phyloP scores from a whole-genome alignment of 1,139 yeast genomes.

The Magnusiomyces magnusii region DNA sequence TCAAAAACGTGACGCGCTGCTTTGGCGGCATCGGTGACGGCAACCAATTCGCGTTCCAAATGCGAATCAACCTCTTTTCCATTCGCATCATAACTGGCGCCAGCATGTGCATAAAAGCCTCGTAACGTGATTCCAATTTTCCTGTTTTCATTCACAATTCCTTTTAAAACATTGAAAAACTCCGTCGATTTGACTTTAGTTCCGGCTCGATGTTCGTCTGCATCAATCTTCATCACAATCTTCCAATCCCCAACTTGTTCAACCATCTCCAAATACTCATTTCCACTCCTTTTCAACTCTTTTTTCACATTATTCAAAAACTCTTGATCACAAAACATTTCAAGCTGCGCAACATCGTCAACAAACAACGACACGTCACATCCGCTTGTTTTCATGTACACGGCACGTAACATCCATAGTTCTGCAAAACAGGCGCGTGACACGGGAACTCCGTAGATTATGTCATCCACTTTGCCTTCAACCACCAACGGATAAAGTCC shows the following conservation, averaged over 20 bases:
- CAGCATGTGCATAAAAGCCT: constrained; percentile 77
- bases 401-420: constrained; percentile 37
- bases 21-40: constrained; percentile 49
- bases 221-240: constrained; percentile 36
- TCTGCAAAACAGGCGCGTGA: constrained; percentile 45
- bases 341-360: constrained; percentile 53
- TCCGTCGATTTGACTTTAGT: constrained; percentile 34
- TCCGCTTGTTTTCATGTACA: constrained; percentile 24
- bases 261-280: not conserved
- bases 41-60: constrained; percentile 48
- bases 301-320: not conserved
- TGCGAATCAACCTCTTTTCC: constrained; percentile 42
- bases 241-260: constrained; percentile 31
- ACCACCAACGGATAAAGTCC: constrained; percentile 41
- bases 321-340: constrained; percentile 31
- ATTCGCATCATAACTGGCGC: constrained; percentile 56
- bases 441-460: constrained; percentile 65
- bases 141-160: constrained; percentile 27
- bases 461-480: constrained; percentile 45
- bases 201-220: constrained; percentile 50
- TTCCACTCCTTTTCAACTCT: not conserved
- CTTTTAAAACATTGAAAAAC: constrained; percentile 32
- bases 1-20: constrained; percentile 30
- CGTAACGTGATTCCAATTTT: constrained; percentile 23
- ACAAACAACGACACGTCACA: constrained; percentile 51